Evolutionary conservation across 306 rosid genomes (phyloP), one percentile per base, ranked within the genome.

Genomic region (Castanea mollissima): DNA sequence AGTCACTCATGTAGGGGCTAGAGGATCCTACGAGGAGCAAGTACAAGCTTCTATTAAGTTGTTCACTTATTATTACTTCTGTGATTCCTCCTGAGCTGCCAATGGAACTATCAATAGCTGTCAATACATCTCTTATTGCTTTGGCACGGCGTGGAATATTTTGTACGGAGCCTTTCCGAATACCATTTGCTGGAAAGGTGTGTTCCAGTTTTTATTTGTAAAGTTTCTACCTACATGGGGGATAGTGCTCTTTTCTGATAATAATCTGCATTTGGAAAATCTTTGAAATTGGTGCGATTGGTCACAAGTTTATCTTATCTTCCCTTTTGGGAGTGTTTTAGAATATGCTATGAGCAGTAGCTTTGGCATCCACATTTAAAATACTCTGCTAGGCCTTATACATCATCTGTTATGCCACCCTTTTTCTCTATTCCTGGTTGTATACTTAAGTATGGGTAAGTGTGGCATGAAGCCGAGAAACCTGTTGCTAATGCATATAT

Each of bases 171-270:
- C 99, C 99, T 80, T 96, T 96, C 80, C 91, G 99, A 73, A 96
- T 96, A 77, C 99, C 99, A 74, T 96, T 96, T 93, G 99, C 98
- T 78, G 99, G 99, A 81, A 96, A 96, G 98, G 99, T 96, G 87
- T 69, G 59, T 86, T 86, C 15, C 49, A 63, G 29, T 76, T 34
- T 29, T 74, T 74, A 46, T 65, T 41, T 21, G 20, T 44, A 19
- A 38, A 73, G 70, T 52, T 56, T 81, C 56, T 81, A n/a, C n/a
- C 5, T 27, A 15, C 69, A 29, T 15, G 15, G 41, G 34, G 69
- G 8, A 21, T 59, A 23, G 65, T 23, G 65, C 65, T 59, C 16
- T 59, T 59, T 59, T 23, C 34, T 25, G 1, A 59, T 59, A 23
- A 7, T 23, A 59, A 59, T 49, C 31, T 59, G 25, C 65, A 59